Evolutionary conservation across 441 rosid genomes (phyloP), one percentile per base, ranked within the genome.

Genomic region (Daphne laureola): DNA sequence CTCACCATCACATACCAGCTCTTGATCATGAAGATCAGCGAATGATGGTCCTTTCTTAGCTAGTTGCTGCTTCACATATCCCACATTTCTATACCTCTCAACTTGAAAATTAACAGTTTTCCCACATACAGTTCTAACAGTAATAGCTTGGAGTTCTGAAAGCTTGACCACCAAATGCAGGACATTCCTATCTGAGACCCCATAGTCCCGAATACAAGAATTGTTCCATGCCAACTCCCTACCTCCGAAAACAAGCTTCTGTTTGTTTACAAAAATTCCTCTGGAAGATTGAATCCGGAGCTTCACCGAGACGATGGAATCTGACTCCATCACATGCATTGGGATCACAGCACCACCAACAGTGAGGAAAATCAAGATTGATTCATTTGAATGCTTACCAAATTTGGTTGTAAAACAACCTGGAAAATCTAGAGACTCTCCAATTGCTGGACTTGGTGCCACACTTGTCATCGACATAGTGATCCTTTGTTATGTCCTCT

Each of bases 281-380:
- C 76, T 79, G 55, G 68, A 77, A 49, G 65, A 72, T 73, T 81
- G 91, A 76, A 88, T 81, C 73, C 89, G 74, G 49, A 81, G 67
- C 77, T 83, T 89, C 72, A 86, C 80, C 16, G 73, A 78, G 7
- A 87, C 84, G 46, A 89, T 72, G 18, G 84, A 77, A 56, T 80
- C 92, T 0, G 64, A 83, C 70, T 74, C 88, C 83, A 71, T 63
- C 18, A 83, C 63, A 17, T 53, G 59, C 78, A 80, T 73, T 0
- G 87, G 84, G 59, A 71, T 74, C 66, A 77, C 17, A 52, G 94
- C 74, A 15, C 80, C 83, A 46, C 67, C 73, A 58, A 58, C 63
- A 35, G 79, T 64, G 48, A 85, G 79, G 68, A 73, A 79, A 49
- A 83, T 61, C 45, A 79, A 62, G 67, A 88, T 79, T 0, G 89